Conservation (phyloP, 1,284 basidiomycete species). For the Cutaneotrichosporon dermatis region DNA sequence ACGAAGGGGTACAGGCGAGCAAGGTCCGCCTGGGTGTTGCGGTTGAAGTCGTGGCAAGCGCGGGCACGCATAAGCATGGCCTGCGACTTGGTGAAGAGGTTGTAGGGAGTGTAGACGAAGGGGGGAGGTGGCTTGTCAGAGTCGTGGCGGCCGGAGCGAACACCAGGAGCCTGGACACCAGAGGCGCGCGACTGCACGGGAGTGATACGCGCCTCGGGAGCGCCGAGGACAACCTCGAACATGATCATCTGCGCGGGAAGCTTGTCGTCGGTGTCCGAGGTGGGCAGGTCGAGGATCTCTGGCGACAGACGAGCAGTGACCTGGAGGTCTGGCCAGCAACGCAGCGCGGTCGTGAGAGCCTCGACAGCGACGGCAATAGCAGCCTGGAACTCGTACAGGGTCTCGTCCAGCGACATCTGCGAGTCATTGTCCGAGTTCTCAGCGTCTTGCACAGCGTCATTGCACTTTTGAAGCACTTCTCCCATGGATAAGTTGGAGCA, state of each 20-base stretch:
- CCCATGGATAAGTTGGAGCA: slow-evolving; percentile 50
- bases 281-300: slow-evolving; percentile 52
- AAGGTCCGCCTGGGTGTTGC: slow-evolving; percentile 44
- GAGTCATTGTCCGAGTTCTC: slow-evolving; percentile 38
- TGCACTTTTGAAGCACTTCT: slow-evolving; percentile 48
- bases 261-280: slow-evolving; percentile 40
- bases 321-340: slow-evolving; percentile 51
- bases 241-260: slow-evolving; percentile 50
- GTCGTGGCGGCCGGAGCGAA: slow-evolving; percentile 39
- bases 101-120: slow-evolving; percentile 54
- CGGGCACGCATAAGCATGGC: slow-evolving; percentile 50
- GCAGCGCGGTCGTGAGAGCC: slow-evolving; percentile 50
- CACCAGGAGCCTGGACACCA: slow-evolving; percentile 39
- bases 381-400: slow-evolving; percentile 52
- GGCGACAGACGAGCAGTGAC: slow-evolving; percentile 50
- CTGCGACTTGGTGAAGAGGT: slow-evolving; percentile 52
- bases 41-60: slow-evolving; percentile 46
- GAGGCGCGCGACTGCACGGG: slow-evolving; percentile 41
- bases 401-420: slow-evolving; percentile 40
- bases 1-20: slow-evolving; percentile 46
- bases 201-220: slow-evolving; percentile 39
- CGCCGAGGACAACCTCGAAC: slow-evolving; percentile 52
- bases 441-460: slow-evolving; percentile 46
- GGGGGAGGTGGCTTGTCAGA: slow-evolving; percentile 50
- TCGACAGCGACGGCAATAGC: slow-evolving; percentile 53